These are phyloP conservation scores for Scleromitrula shiraiana DNA, from an alignment of 2,329 filamentous ascomycete species.

Conservation along the genomic window DNA sequence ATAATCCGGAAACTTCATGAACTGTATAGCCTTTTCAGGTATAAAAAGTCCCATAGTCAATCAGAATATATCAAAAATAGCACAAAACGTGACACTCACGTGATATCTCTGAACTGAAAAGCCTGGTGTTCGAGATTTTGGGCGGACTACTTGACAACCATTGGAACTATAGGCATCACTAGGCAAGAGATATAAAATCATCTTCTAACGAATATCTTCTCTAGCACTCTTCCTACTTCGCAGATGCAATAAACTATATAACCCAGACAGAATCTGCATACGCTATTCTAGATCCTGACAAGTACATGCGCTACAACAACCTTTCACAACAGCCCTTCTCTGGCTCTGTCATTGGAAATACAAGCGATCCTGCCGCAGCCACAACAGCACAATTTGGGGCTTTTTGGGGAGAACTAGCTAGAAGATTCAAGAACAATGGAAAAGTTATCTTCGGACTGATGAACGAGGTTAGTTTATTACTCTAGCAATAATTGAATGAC, in stretches of 20 bases:
- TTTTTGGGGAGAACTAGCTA: constrained; percentile 43
- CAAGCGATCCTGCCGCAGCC: constrained; percentile 36
- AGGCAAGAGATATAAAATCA: too few species aligned
- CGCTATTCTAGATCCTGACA: constrained; percentile 43
- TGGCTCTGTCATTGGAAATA: constrained; percentile 42
- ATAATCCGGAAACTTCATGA: too few species aligned
- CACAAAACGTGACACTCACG: too few species aligned
- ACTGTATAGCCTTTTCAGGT: too few species aligned
- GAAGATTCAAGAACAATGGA: constrained; percentile 37
- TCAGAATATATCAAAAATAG: too few species aligned
- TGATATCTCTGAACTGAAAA: too few species aligned
- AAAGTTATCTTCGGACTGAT: constrained; percentile 44
- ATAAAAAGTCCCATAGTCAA: too few species aligned
- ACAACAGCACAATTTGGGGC: constrained; percentile 39
- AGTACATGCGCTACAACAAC: constrained; percentile 47
- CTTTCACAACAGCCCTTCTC: constrained; percentile 40
- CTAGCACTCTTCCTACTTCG: constrained; percentile 37
- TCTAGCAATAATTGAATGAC: neutral
- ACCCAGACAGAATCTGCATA: constrained; percentile 39
- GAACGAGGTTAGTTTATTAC: constrained; percentile 29
- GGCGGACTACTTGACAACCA: too few species aligned
- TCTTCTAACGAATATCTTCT: neutral
- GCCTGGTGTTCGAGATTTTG: too few species aligned
- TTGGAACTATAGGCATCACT: too few species aligned
- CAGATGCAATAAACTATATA: constrained; percentile 42